phyloP scores from a whole-genome alignment of 2,329 filamentous ascomycete genomes.

The Aspergillus neotritici region DNA sequence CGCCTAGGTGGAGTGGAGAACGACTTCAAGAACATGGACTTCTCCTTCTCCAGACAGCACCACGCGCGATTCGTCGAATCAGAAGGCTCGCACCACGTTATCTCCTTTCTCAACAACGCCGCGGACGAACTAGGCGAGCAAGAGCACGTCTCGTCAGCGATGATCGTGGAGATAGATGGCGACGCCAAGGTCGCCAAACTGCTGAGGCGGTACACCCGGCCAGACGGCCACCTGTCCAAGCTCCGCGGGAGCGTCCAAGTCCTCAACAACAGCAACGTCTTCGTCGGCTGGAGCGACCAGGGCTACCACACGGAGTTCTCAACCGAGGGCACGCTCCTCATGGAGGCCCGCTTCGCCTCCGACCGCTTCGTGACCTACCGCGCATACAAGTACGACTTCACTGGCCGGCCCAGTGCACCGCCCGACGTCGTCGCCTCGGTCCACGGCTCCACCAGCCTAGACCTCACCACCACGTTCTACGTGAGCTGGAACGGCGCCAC shows the following conservation, averaged over 20 bases:
- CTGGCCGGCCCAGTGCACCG: conserved; percentile 27
- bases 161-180: conserved; percentile 29
- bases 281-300: conserved; percentile 33
- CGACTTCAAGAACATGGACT: conserved; percentile 27
- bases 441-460: conserved; percentile 17
- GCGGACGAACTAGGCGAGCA: conserved; percentile 26
- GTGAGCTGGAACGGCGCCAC: too few species aligned
- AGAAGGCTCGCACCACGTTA: conserved; percentile 24
- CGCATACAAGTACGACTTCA: conserved; percentile 36
- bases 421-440: conserved; percentile 31
- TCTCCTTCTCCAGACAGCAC: conserved; percentile 36
- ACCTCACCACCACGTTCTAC: too few species aligned
- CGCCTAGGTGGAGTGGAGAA: conserved; percentile 32
- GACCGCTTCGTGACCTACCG: conserved; percentile 36
- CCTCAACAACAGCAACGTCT: conserved; percentile 34
- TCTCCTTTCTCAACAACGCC: conserved; percentile 34
- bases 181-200: conserved; percentile 25
- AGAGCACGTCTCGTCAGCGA: conserved; percentile 26
- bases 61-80: conserved; percentile 31
- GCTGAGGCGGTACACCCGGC: conserved; percentile 27
- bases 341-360: conserved; percentile 33
- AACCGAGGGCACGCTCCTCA: conserved; percentile 29
- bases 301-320: conserved; percentile 35
- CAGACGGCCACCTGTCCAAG: conserved; percentile 30
- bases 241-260: conserved; percentile 33